Conservation (phyloP, 1,139 yeast species). For the Yamadazyma trypodendri region DNA sequence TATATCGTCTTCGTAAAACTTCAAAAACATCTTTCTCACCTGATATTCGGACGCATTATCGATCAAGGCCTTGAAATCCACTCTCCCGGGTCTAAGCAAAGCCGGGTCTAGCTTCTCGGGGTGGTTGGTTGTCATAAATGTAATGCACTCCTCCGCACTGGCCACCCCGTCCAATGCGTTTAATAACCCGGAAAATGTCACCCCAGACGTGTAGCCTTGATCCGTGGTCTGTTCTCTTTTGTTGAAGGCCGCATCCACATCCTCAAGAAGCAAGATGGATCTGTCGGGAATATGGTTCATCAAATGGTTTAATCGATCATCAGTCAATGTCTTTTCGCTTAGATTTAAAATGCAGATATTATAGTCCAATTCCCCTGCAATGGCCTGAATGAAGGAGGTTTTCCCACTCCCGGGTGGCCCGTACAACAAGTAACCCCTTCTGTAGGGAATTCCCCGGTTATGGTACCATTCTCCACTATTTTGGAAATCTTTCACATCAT, state of each 20-base stretch:
- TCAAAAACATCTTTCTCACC: constrained; percentile 76
- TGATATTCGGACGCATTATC: constrained; percentile 86
- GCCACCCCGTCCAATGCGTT: constrained; percentile 99
- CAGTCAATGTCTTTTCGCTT: constrained; percentile 88
- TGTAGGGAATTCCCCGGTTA: constrained; percentile 92
- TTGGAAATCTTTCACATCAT: constrained; percentile 80
- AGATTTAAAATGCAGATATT: constrained; percentile 90
- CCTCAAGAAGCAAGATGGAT: constrained; percentile 81
- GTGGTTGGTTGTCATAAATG: constrained; percentile 98
- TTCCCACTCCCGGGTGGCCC: constrained; percentile 99
- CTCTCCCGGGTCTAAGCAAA: constrained; percentile 87
- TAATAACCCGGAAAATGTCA: constrained; percentile 89
- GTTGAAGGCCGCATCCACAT: constrained; percentile 93
- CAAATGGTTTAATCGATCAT: constrained; percentile 87
- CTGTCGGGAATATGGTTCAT: constrained; percentile 96
- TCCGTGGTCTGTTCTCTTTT: constrained; percentile 75
- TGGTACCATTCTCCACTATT: constrained; percentile 87
- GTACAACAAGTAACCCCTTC: constrained; percentile 89
- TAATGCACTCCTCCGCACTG: constrained; percentile 92
- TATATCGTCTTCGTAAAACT: constrained; percentile 73
- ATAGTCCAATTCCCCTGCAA: constrained; percentile 95
- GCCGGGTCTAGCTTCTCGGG: constrained; percentile 91
- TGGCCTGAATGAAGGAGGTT: constrained; percentile 91
- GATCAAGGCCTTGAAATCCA: constrained; percentile 77
- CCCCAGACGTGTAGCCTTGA: constrained; percentile 77